Evolutionary conservation across 192 early-diverging fungal species (phyloP), one percentile per base, ranked within the genome.

Genomic region (Coemansia nantahalensis): DNA sequence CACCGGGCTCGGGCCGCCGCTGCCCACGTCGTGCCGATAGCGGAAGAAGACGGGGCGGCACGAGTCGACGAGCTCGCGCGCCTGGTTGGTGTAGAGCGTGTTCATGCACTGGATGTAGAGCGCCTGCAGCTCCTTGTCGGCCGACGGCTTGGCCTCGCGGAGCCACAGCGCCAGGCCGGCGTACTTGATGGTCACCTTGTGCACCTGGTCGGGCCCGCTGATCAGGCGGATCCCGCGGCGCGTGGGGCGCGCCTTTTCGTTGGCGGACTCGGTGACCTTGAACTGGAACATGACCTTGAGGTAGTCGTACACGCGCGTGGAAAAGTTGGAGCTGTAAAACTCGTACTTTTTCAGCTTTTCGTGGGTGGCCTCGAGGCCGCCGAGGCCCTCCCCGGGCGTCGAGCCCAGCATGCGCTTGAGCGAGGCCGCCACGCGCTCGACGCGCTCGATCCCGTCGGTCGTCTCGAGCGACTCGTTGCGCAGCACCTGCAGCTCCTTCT

Each of bases 71-170:
- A 81, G 50, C 32, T 84, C 77, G 37, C 59, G 72, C 14, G 74
- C 65, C 61, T 84, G 80, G 18, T 45, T 62, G 8, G 76, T 54
- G 48, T 79, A 84, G 4, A 75, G 49, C 54, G 46, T 56, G 39
- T 75, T 72, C 68, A 84, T 78, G 17, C 77, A 63, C 52, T 81
- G 79, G 12, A 82, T 62, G 39, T 84, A 84, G 35, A 90, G 78
- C 57, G 78, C 83, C 41, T 88, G 88, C 6, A 89, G 54, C 48
- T 91, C 89, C 45, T 81, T 81, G 60, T 87, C 83, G 17, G 83
- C 74, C 22, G 78, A 68, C 21, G 86, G 70, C 32, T 88, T 86
- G 59, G 89, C 81, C 43, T 89, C 83, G 48, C 83, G 80, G 45
- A 87, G 70, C 89, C 89, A 91, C 15, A 86, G 48, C 31, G 81